Percentiles rank a stretch among this genome's conserved stretches.
These are phyloP conservation scores for Trichomonascus vanleenenianus DNA, from an alignment of 805 yeast species.

Conservation along the genomic window DNA sequence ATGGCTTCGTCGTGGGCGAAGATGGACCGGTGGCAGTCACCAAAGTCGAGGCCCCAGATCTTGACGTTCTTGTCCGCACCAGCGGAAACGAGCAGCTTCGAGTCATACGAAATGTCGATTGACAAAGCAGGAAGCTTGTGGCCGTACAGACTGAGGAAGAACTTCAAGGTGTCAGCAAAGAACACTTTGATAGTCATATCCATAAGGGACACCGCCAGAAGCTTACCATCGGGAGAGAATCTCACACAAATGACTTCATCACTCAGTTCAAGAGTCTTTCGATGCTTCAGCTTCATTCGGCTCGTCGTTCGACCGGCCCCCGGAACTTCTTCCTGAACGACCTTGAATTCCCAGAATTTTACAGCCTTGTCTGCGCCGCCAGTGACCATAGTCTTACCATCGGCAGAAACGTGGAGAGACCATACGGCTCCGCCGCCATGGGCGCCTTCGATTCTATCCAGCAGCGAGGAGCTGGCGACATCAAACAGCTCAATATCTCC, in stretches of 20 bases:
- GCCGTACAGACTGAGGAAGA: conserved; percentile 85
- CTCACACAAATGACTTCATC: conserved; percentile 80
- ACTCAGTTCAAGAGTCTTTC: conserved; percentile 71
- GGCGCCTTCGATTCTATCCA: conserved; percentile 52
- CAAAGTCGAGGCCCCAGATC: conserved; percentile 98
- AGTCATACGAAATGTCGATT: conserved; percentile 82
- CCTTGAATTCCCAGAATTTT: conserved; percentile 80
- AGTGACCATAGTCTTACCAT: conserved; percentile 77
- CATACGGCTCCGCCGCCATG: conserved; percentile 84
- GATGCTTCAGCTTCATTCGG: conserved; percentile 56
- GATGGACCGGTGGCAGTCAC: conserved; percentile 95
- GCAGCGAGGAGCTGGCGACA: conserved; percentile 67
- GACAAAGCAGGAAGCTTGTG: conserved; percentile 94
- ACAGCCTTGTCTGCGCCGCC: conserved; percentile 92
- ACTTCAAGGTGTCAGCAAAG: conserved; percentile 77
- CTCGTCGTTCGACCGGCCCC: conserved; percentile 52
- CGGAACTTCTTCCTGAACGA: conserved; percentile 56
- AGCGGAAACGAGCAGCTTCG: conserved; percentile 81
- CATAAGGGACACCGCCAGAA: conserved; percentile 73
- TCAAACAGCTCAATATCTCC: conserved; percentile 84
- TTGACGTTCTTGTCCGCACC: conserved; percentile 97
- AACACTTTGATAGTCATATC: conserved; percentile 96
- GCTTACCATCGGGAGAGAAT: conserved; percentile 71
- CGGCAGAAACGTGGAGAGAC: conserved; percentile 81
- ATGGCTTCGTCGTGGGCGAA: conserved; percentile 97